Conservation (phyloP, 768 basidiomycete genomes). For the Russula dissimulans region DNA sequence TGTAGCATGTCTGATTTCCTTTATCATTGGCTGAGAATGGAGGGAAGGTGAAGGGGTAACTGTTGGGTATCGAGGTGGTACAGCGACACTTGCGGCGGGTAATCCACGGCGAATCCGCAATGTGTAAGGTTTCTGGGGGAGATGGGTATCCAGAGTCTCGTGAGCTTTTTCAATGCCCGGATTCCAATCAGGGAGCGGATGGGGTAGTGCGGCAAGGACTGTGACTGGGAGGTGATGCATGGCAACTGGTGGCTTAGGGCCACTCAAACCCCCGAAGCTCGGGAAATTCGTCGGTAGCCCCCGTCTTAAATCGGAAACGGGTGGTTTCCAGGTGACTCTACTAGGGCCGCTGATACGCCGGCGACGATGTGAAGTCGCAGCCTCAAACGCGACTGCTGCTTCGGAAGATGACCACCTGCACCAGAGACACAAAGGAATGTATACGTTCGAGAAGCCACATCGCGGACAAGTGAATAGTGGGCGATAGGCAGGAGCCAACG, state of each 20-base stretch:
- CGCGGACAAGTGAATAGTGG: slow-evolving; percentile 16
- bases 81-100: background rate
- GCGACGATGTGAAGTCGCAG: background rate
- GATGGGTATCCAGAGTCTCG: background rate
- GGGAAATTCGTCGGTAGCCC: background rate
- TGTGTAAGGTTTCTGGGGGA: background rate
- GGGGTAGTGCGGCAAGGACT: background rate
- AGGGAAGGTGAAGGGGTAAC: background rate
- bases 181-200: background rate
- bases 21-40: background rate
- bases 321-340: background rate
- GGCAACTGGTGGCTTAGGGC: background rate
- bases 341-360: slow-evolving; percentile 10
- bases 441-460: slow-evolving; percentile 16
- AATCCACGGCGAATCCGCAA: slow-evolving; percentile 10
- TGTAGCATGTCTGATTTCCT: background rate
- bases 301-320: background rate
- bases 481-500: slow-evolving; percentile 10
- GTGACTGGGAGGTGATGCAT: background rate
- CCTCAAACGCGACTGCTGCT: slow-evolving; percentile 5
- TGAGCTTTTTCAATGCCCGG: background rate
- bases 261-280: background rate
- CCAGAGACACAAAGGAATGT: slow-evolving; percentile 19
- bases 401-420: slow-evolving; percentile 17
- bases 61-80: background rate